Evolutionary conservation across 345 rosid genomes (phyloP).

Genomic region (Heritiera fomes): DNA sequence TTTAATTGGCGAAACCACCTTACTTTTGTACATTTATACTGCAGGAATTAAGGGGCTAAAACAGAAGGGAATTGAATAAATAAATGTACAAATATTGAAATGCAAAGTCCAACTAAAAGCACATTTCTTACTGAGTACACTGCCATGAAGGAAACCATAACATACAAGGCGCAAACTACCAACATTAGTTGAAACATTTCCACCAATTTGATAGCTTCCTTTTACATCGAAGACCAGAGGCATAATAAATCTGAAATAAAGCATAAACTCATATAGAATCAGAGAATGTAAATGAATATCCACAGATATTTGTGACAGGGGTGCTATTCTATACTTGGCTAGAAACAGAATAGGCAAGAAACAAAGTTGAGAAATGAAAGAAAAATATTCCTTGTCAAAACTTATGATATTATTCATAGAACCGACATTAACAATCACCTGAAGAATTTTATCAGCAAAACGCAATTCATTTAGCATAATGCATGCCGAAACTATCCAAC

Average conservation of each 20-base stretch:
- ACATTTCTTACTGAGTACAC: too few species aligned
- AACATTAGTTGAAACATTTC: slow-evolving; percentile 97
- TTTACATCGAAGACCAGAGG: slow-evolving; percentile 99
- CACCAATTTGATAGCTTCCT: slow-evolving; percentile 99
- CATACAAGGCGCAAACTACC: slow-evolving; percentile 88
- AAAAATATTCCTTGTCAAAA: slow-evolving; percentile 65
- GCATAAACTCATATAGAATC: slow-evolving; percentile 37
- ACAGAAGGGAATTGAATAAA: too few species aligned
- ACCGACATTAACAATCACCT: slow-evolving; percentile 78
- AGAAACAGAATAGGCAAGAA: background rate
- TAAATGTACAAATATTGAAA: too few species aligned
- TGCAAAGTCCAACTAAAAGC: too few species aligned
- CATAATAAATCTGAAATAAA: slow-evolving; percentile 90
- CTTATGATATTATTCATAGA: slow-evolving; percentile 72
- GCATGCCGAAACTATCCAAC: background rate
- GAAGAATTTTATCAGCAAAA: slow-evolving; percentile 24
- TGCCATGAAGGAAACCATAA: too few species aligned
- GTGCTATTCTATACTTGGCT: background rate
- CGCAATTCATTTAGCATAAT: background rate
- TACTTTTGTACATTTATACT: too few species aligned
- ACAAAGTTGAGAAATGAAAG: background rate
- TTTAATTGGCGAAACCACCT: too few species aligned
- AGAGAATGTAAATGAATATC: slow-evolving; percentile 24
- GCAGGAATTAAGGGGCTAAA: too few species aligned
- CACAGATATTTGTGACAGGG: background rate